Conservation (phyloP, 768 basidiomycete genomes). For the Tricholoma matsutake region DNA sequence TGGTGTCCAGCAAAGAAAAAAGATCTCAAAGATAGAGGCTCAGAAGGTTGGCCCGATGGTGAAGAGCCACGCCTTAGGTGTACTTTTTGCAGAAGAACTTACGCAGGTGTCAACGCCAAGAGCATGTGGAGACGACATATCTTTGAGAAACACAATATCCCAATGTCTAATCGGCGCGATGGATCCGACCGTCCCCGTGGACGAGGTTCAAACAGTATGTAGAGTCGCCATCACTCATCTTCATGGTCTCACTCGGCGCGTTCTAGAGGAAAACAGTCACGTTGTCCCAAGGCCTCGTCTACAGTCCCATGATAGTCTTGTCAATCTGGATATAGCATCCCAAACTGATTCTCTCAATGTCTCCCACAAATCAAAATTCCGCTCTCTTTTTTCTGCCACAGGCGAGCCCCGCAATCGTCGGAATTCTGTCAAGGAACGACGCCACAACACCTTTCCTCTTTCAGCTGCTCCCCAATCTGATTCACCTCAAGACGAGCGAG, state of each 20-base stretch:
- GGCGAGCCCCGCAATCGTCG: slow-evolving; percentile 21
- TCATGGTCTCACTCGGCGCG: slow-evolving; percentile 1
- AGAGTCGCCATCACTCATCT: background rate
- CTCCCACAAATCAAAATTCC: slow-evolving; percentile 45
- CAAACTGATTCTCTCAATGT: slow-evolving; percentile 32
- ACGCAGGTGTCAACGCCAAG: slow-evolving; percentile 85
- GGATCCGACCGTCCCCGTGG: slow-evolving; percentile 61
- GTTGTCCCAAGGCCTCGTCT: slow-evolving; percentile 25
- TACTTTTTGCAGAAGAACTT: slow-evolving; percentile 81
- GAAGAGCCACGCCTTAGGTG: slow-evolving; percentile 78
- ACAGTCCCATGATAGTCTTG: slow-evolving; percentile 40
- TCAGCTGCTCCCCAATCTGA: slow-evolving; percentile 5
- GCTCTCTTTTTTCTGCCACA: slow-evolving; percentile 30
- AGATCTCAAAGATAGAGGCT: slow-evolving; percentile 64
- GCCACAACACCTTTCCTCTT: background rate
- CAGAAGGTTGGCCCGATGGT: slow-evolving; percentile 75
- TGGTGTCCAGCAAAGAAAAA: slow-evolving; percentile 89
- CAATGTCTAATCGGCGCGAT: slow-evolving; percentile 84
- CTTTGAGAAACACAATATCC: slow-evolving; percentile 87
- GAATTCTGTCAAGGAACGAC: slow-evolving; percentile 13
- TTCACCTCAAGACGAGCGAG: slow-evolving; percentile 12
- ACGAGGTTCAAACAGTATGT: slow-evolving; percentile 64
- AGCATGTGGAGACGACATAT: slow-evolving; percentile 91
- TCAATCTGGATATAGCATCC: slow-evolving; percentile 39
- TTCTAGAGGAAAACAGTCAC: slow-evolving; percentile 58